Evolutionary conservation across 441 rosid genomes (phyloP).

Genomic region (Populus trichocarpa): DNA sequence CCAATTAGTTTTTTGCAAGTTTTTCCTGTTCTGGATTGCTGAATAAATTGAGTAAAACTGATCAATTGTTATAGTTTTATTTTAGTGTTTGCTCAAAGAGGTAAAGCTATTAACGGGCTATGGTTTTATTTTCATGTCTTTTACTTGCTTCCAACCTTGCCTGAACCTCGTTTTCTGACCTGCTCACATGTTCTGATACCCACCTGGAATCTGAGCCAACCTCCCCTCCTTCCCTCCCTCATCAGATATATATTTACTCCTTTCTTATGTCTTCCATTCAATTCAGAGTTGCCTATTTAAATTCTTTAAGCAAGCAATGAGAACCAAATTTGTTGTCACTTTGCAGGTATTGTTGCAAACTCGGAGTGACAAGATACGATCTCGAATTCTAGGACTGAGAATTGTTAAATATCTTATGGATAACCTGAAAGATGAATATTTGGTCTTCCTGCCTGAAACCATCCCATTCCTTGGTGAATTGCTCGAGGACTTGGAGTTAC

Average conservation of each 20-base stretch:
- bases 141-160: background rate
- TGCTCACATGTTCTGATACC: background rate
- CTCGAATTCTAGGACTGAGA: slow-evolving; percentile 77
- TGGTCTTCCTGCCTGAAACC: slow-evolving; percentile 77
- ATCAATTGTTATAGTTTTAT: background rate
- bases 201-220: background rate
- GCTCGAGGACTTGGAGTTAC: slow-evolving; percentile 79
- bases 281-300: background rate
- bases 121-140: background rate
- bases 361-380: slow-evolving; percentile 70
- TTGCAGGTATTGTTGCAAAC: slow-evolving; percentile 89
- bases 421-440: slow-evolving; percentile 85
- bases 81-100: background rate
- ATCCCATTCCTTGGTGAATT: slow-evolving; percentile 91
- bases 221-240: background rate
- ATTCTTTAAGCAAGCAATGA: background rate
- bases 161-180: background rate
- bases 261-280: background rate
- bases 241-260: background rate
- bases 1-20: background rate
- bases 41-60: background rate
- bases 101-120: background rate
- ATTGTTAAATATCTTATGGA: slow-evolving; percentile 69
- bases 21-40: background rate
- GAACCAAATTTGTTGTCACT: background rate